phyloP scores from a whole-genome alignment of 352 stramenopile species.

The Hyaloperonospora brassicae region DNA sequence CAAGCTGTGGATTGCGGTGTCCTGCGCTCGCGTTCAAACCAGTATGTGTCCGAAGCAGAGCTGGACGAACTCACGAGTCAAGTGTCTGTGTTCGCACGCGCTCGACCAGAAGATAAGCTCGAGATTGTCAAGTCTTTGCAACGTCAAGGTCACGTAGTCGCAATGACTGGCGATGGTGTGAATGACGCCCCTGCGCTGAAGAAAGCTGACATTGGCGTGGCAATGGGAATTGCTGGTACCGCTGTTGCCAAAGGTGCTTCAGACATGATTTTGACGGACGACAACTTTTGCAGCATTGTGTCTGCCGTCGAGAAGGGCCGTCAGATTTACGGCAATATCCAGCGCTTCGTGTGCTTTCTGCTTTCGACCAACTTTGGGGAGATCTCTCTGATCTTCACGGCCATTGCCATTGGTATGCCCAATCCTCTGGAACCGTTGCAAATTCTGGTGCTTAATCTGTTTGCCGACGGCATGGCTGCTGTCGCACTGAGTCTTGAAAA shows the following conservation, averaged over 20 bases:
- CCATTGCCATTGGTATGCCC: slow-evolving; percentile 59
- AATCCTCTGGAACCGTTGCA: slow-evolving; percentile 91
- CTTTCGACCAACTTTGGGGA: slow-evolving; percentile 95
- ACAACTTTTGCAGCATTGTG: slow-evolving; percentile 98
- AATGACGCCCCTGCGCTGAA: slow-evolving; percentile 97
- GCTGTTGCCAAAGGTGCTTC: slow-evolving; percentile 96
- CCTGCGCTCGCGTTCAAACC: slow-evolving; percentile 35
- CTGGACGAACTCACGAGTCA: slow-evolving; percentile 80
- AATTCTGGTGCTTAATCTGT: slow-evolving; percentile 97
- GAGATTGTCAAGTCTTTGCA: slow-evolving; percentile 92
- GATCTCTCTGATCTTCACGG: slow-evolving; percentile 78
- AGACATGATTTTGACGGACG: slow-evolving; percentile 96
- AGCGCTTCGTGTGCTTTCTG: slow-evolving; percentile 96
- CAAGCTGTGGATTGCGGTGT: slow-evolving; percentile 66
- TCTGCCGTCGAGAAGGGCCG: slow-evolving; percentile 92
- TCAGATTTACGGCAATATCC: slow-evolving; percentile 96
- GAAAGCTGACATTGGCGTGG: slow-evolving; percentile 90
- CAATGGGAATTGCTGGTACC: slow-evolving; percentile 96
- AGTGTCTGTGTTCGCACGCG: slow-evolving; percentile 89
- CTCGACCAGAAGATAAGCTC: slow-evolving; percentile 93
- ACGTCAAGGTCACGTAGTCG: slow-evolving; percentile 70
- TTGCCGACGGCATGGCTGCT: slow-evolving; percentile 89
- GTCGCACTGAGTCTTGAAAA: slow-evolving; percentile 69
- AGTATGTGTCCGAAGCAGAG: slow-evolving; percentile 52
- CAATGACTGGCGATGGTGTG: slow-evolving; percentile 97